A percentile compares a stretch with the other conserved stretches of the same genome.
These are phyloP conservation scores for Xerocomellus dryophilus DNA, from an alignment of 768 basidiomycete species.

Conservation along the genomic window DNA sequence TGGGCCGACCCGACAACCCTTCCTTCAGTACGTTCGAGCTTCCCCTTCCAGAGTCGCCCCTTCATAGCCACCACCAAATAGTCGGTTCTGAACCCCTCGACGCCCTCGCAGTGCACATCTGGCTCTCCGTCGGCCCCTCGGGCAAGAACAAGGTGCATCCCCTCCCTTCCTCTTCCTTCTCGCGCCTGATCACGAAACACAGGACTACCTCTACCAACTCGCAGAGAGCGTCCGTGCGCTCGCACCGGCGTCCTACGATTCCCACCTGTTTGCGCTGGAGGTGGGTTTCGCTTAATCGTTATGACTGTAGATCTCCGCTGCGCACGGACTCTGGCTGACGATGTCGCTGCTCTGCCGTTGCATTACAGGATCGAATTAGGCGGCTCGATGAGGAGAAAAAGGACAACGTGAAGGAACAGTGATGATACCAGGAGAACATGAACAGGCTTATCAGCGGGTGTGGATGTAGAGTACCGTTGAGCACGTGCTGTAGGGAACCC, in stretches of 20 bases:
- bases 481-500: background rate
- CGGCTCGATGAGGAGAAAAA: slow-evolving; percentile 3
- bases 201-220: slow-evolving; percentile 88
- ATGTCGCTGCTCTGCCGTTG: background rate
- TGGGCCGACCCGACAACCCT: slow-evolving; percentile 82
- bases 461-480: background rate
- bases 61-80: slow-evolving; percentile 26
- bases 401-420: background rate
- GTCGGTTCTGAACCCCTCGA: slow-evolving; percentile 84
- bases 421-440: background rate
- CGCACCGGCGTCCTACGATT: slow-evolving; percentile 70
- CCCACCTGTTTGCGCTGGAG: slow-evolving; percentile 76
- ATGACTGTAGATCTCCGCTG: background rate
- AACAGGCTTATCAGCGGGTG: too few relatives aligned
- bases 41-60: too few relatives aligned
- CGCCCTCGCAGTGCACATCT: slow-evolving; percentile 64
- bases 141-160: slow-evolving; percentile 77
- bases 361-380: slow-evolving; percentile 9
- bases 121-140: slow-evolving; percentile 77
- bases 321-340: background rate
- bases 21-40: slow-evolving; percentile 64
- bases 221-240: slow-evolving; percentile 70
- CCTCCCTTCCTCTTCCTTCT: too few relatives aligned
- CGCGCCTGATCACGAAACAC: background rate
- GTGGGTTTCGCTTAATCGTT: slow-evolving; percentile 35